phyloP scores from a whole-genome alignment of 2,329 filamentous ascomycete genomes.

The Pestalotiopsis fici region DNA sequence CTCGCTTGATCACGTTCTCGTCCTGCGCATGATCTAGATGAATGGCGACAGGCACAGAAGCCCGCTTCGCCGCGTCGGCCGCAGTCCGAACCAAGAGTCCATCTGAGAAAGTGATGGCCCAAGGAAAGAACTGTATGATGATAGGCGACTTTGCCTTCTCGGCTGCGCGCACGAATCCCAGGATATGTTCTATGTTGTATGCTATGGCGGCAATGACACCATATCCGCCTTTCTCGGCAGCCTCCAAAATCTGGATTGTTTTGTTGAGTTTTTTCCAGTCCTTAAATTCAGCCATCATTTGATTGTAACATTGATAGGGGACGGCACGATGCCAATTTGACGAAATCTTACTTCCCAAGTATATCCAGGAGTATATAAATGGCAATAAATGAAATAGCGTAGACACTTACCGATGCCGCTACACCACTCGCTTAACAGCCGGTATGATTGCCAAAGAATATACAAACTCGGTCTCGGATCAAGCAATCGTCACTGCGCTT shows the following conservation, averaged over 20 bases:
- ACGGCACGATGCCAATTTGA: too few relatives aligned
- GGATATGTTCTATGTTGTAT: constrained; percentile 71
- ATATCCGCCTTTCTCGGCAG: constrained; percentile 54
- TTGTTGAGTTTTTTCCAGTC: constrained; percentile 34
- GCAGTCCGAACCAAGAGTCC: constrained; percentile 55
- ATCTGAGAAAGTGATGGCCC: constrained; percentile 65
- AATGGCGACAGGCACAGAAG: constrained; percentile 59
- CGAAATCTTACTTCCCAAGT: too few relatives aligned
- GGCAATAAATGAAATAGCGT: too few relatives aligned
- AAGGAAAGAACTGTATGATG: constrained; percentile 72
- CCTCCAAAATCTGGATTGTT: constrained; percentile 50
- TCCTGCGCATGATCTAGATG: constrained; percentile 70
- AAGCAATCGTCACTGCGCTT: too few relatives aligned
- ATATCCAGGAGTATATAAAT: too few relatives aligned
- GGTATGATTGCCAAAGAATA: too few relatives aligned
- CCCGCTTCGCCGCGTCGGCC: constrained; percentile 53
- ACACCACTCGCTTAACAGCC: too few relatives aligned
- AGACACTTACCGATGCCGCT: too few relatives aligned
- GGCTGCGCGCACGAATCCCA: constrained; percentile 36
- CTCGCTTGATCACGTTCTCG: constrained; percentile 56
- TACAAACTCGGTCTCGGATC: too few relatives aligned
- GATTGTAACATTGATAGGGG: background rate
- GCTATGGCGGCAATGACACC: constrained; percentile 55
- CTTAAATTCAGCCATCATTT: background rate
- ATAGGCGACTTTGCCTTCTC: constrained; percentile 62